phyloP scores from a whole-genome alignment of 2,329 filamentous ascomycete species.

The Talaromyces sp. region DNA sequence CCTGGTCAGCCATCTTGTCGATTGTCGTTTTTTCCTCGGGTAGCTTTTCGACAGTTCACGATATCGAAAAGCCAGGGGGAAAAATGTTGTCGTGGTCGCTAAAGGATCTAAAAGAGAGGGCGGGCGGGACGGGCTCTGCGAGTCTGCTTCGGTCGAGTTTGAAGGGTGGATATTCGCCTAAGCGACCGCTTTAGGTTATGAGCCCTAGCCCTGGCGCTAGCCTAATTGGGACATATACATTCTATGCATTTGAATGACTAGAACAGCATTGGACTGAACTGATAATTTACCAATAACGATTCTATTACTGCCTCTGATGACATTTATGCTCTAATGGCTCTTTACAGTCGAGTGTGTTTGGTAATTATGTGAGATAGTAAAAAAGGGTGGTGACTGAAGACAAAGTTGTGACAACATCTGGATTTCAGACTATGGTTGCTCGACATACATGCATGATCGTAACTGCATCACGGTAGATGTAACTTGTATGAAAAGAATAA shows the following conservation, averaged over 20 bases:
- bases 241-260: too few relatives aligned
- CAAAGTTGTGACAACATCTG: neutral
- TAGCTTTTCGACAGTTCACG: conserved; percentile 39
- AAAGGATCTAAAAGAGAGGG: conserved; percentile 24
- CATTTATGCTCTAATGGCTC: neutral
- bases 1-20: conserved; percentile 78
- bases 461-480: conserved; percentile 33
- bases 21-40: conserved; percentile 35
- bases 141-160: conserved; percentile 20
- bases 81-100: conserved; percentile 36
- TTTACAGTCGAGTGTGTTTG: too few relatives aligned
- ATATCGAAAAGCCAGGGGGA: conserved; percentile 41
- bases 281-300: too few relatives aligned
- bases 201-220: conserved; percentile 35
- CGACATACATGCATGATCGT: conserved; percentile 26
- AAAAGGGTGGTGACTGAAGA: neutral
- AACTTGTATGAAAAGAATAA: conserved; percentile 20
- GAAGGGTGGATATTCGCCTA: conserved; percentile 39
- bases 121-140: conserved; percentile 25
- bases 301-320: neutral
- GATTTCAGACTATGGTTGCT: conserved; percentile 25
- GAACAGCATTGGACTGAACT: too few relatives aligned
- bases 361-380: neutral
- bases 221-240: conserved; percentile 18
- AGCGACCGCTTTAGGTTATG: conserved; percentile 37